These are phyloP conservation scores for Geotrichum klebahnii DNA, from an alignment of 1,139 yeast genomes.

Conservation along the genomic window DNA sequence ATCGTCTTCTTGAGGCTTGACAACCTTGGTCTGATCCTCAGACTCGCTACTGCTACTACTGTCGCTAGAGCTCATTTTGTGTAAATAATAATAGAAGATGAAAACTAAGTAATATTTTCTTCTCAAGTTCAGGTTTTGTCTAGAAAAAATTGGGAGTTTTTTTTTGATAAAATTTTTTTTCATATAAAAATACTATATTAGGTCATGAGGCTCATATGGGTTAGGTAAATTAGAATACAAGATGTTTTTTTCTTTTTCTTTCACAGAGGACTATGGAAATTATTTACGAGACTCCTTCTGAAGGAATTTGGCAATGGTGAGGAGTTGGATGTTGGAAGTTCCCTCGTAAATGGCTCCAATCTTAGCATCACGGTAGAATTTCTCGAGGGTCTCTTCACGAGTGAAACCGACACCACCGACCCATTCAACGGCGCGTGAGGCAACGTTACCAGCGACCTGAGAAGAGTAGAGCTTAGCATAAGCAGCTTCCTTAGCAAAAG, in stretches of 20 bases:
- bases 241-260: too few species aligned
- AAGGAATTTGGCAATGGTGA: conserved; percentile 44
- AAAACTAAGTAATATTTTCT: too few species aligned
- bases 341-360: conserved; percentile 48
- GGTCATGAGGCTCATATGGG: too few species aligned
- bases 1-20: conserved; percentile 15
- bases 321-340: conserved; percentile 45
- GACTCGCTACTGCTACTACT: conserved; percentile 13
- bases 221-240: too few species aligned
- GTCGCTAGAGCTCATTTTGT: conserved; percentile 14
- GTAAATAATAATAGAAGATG: too few species aligned
- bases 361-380: conserved; percentile 46
- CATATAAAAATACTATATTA: too few species aligned
- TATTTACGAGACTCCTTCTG: conserved; percentile 37
- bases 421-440: conserved; percentile 46
- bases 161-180: too few species aligned
- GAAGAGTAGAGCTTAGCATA: conserved; percentile 46
- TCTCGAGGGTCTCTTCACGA: conserved; percentile 43
- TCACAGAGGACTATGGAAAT: neutral
- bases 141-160: too few species aligned
- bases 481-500: conserved; percentile 45
- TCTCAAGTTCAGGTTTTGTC: too few species aligned
- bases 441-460: conserved; percentile 42
- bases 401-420: conserved; percentile 50
- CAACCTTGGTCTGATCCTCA: conserved; percentile 13